Percentiles rank a stretch among this genome's conserved stretches.
These are phyloP conservation scores for Coemansia sp. DNA, from an alignment of 192 early-diverging fungal species.

Conservation along the genomic window DNA sequence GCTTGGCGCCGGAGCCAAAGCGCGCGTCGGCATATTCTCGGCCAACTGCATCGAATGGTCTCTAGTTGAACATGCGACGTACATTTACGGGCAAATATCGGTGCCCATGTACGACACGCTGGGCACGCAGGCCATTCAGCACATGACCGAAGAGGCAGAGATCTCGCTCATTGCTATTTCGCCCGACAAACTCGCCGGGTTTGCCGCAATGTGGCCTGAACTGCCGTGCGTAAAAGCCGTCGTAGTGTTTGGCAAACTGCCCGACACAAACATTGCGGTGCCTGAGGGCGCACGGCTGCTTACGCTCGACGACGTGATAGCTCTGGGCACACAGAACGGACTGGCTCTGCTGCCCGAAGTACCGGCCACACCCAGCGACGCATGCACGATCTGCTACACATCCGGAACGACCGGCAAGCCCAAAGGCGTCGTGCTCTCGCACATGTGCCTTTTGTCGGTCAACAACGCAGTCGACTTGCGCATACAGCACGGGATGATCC, in stretches of 20 bases:
- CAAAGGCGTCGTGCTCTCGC: conserved; percentile 88
- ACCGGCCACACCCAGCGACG: conserved; percentile 15
- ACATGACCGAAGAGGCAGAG: conserved; percentile 86
- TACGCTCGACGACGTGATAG: conserved; percentile 61
- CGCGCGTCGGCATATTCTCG: conserved; percentile 66
- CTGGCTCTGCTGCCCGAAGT: conserved; percentile 59
- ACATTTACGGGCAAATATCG: conserved; percentile 68
- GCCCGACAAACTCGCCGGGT: conserved; percentile 57
- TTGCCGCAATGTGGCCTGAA: conserved; percentile 44
- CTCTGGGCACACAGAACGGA: conserved; percentile 51
- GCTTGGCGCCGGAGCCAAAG: conserved; percentile 64
- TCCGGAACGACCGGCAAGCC: conserved; percentile 90
- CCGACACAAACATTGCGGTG: conserved; percentile 13
- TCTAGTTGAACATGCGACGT: conserved; percentile 50
- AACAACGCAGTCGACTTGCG: conserved; percentile 10
- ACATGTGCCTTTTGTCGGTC: conserved; percentile 78
- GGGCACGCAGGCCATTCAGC: conserved; percentile 76
- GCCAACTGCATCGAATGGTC: conserved; percentile 59
- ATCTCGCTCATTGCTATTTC: conserved; percentile 68
- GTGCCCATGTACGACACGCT: conserved; percentile 85
- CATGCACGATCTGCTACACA: conserved; percentile 81
- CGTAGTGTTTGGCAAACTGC: conserved; percentile 55
- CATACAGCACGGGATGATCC: conserved; percentile 24
- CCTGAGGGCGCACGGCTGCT: conserved; percentile 53
- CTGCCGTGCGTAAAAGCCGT: conserved; percentile 57